These are phyloP conservation scores for Myrica gale DNA, from an alignment of 306 rosid genomes.

Conservation along the genomic window DNA sequence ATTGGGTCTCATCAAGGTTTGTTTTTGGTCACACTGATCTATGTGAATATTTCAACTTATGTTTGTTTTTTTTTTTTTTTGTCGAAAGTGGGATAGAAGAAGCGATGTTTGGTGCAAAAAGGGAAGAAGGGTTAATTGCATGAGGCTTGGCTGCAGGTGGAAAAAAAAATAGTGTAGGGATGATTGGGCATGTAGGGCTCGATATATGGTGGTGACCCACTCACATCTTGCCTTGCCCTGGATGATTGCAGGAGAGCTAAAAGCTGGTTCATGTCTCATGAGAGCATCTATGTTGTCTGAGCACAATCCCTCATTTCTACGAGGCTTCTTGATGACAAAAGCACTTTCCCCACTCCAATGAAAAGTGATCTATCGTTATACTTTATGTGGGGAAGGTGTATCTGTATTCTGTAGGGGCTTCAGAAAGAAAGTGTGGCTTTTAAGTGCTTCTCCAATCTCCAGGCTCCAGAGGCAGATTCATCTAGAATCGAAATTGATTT, in stretches of 20 bases:
- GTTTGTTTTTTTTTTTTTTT: no score
- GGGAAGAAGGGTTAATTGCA: no score
- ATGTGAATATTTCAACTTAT: no score
- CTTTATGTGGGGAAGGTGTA: slow-evolving; percentile 11
- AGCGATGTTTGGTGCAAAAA: no score
- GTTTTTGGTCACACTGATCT: no score
- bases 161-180: no score
- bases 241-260: not conserved
- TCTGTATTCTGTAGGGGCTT: not conserved
- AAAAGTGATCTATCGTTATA: slow-evolving; percentile 15
- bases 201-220: slow-evolving; percentile 18
- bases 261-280: slow-evolving; percentile 20
- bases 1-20: no score
- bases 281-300: slow-evolving; percentile 15
- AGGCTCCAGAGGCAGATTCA: no score
- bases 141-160: no score
- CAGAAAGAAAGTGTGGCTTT: not conserved
- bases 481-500: not conserved
- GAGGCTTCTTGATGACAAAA: slow-evolving; percentile 27
- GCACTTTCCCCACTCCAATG: slow-evolving; percentile 8
- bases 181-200: not conserved
- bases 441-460: not conserved
- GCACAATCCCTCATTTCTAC: slow-evolving; percentile 12
- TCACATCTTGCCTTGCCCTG: not conserved
- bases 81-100: no score